These are phyloP conservation scores for Cystobasidium sp. DNA, from an alignment of 1,284 basidiomycete genomes.

Conservation along the genomic window DNA sequence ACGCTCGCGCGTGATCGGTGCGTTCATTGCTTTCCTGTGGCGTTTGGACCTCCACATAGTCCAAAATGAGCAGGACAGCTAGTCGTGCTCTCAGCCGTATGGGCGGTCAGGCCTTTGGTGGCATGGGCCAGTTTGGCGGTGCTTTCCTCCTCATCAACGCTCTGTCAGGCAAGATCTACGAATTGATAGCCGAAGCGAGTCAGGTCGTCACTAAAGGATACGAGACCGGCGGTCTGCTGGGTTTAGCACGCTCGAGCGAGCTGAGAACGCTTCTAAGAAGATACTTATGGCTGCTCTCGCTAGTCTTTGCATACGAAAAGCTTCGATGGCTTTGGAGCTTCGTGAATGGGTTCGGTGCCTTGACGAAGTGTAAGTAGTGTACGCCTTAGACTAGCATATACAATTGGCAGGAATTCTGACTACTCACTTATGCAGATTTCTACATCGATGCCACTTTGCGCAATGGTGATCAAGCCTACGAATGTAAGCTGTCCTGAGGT, in stretches of 20 bases:
- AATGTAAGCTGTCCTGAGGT: slow-evolving; percentile 3
- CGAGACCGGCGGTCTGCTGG: slow-evolving; percentile 24
- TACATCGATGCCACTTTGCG: slow-evolving; percentile 36
- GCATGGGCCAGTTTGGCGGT: slow-evolving; percentile 36
- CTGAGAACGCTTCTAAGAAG: slow-evolving; percentile 32
- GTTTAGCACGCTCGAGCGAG: slow-evolving; percentile 10
- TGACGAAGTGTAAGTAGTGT: slow-evolving; percentile 25
- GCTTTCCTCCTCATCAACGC: slow-evolving; percentile 40
- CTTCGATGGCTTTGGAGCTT: slow-evolving; percentile 32
- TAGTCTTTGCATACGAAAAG: slow-evolving; percentile 32
- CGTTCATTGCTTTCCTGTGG: background rate
- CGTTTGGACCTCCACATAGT: background rate
- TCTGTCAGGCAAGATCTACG: slow-evolving; percentile 30
- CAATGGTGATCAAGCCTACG: slow-evolving; percentile 37
- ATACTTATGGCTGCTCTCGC: slow-evolving; percentile 33
- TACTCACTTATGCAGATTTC: slow-evolving; percentile 2
- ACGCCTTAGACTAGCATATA: background rate
- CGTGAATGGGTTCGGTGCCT: slow-evolving; percentile 15
- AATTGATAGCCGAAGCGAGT: slow-evolving; percentile 26
- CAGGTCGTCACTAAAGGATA: slow-evolving; percentile 28
- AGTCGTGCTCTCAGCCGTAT: background rate
- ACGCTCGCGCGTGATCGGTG: background rate
- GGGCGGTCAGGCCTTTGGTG: slow-evolving; percentile 4
- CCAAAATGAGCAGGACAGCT: slow-evolving; percentile 14
- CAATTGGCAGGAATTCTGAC: background rate